Conservation (phyloP, 805 yeast species). For the Hanseniaspora meyeri region DNA sequence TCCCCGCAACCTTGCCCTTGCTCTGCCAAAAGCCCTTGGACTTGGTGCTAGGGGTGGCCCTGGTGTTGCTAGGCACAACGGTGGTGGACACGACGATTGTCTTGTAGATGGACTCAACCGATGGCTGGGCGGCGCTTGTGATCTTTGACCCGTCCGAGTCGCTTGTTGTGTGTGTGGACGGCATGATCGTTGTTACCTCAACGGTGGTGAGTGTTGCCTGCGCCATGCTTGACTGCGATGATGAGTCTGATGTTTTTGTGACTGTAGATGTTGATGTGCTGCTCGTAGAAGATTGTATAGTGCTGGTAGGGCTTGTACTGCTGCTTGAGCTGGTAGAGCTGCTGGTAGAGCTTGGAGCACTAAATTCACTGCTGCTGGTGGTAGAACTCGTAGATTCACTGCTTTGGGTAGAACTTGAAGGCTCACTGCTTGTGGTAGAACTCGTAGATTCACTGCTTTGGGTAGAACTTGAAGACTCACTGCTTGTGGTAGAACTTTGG, state of each 20-base stretch:
- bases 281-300: no score
- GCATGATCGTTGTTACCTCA: slow-evolving; percentile 17
- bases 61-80: not conserved
- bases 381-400: no score
- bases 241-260: slow-evolving; percentile 10
- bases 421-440: no score
- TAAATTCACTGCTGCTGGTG: no score
- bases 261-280: slow-evolving; percentile 11
- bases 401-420: no score
- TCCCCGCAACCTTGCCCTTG: slow-evolving; percentile 74
- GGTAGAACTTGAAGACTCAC: not conserved
- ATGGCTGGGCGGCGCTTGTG: not conserved
- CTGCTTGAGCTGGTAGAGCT: no score
- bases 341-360: no score
- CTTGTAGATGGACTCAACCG: not conserved
- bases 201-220: slow-evolving; percentile 15
- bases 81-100: slow-evolving; percentile 10
- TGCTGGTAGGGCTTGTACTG: no score
- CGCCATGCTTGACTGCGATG: not conserved
- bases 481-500: not conserved
- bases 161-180: slow-evolving; percentile 14
- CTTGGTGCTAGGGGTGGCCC: not conserved
- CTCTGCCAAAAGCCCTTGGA: slow-evolving; percentile 45
- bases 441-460: no score
- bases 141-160: not conserved